Evolutionary conservation across 768 basidiomycete genomes (phyloP).

Genomic region (Lentinula raphanica): DNA sequence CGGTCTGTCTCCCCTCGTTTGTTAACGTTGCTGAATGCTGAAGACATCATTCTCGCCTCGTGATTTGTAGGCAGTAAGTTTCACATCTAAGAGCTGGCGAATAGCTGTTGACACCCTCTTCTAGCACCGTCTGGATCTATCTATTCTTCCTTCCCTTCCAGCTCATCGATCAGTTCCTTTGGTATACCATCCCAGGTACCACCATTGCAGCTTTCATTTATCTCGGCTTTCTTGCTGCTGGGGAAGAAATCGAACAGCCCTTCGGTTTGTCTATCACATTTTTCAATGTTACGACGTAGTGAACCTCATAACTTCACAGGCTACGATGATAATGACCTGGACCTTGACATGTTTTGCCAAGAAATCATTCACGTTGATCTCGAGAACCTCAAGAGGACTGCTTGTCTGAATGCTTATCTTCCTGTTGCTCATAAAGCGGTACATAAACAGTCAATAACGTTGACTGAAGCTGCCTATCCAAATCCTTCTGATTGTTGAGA

Average conservation of each 20-base stretch:
- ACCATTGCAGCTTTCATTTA: constrained; percentile 66
- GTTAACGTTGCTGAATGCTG: not conserved
- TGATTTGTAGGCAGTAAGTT: constrained; percentile 12
- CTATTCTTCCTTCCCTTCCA: constrained; percentile 78
- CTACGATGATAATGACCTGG: constrained; percentile 32
- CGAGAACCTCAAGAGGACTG: constrained; percentile 27
- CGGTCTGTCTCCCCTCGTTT: not conserved
- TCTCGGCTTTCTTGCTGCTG: constrained; percentile 71
- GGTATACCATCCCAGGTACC: constrained; percentile 64
- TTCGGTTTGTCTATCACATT: constrained; percentile 38
- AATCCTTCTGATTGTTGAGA: not conserved
- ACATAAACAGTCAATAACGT: constrained; percentile 3
- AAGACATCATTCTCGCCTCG: not conserved
- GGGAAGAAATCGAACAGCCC: constrained; percentile 66
- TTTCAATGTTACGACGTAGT: not conserved
- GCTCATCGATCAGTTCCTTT: constrained; percentile 54
- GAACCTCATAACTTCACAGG: not conserved
- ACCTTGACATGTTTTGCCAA: constrained; percentile 36
- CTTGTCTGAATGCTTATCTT: constrained; percentile 25
- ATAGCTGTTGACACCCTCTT: not conserved
- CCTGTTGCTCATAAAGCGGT: not conserved
- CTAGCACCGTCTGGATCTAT: constrained; percentile 65
- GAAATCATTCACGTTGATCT: constrained; percentile 34
- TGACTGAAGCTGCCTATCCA: constrained; percentile 1
- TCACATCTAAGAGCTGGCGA: not conserved